Conservation (phyloP, 768 basidiomycete genomes). For the Boletus fagicola region DNA sequence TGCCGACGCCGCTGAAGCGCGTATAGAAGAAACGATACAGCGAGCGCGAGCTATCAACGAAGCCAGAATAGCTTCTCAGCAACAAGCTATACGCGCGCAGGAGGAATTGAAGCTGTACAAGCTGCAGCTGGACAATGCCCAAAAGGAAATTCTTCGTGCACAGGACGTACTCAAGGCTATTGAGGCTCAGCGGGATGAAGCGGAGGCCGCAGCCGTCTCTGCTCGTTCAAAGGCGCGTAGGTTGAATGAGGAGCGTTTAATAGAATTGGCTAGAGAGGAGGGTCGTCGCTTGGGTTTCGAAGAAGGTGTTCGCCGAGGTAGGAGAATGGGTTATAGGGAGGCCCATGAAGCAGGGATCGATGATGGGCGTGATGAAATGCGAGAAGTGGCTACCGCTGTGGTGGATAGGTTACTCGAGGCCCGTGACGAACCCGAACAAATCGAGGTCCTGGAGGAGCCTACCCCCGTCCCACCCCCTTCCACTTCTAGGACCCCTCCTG, state of each 20-base stretch:
- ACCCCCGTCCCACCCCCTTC: constrained; percentile 19
- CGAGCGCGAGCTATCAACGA: constrained; percentile 33
- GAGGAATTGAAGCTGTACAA: constrained; percentile 59
- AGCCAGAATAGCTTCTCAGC: constrained; percentile 29
- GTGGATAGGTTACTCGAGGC: constrained; percentile 29
- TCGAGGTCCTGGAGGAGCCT: constrained; percentile 14
- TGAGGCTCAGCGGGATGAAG: constrained; percentile 47
- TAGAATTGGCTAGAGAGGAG: constrained; percentile 53
- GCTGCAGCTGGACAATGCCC: constrained; percentile 55
- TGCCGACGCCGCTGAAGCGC: constrained; percentile 35
- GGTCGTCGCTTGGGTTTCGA: constrained; percentile 51
- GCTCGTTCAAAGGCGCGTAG: constrained; percentile 46
- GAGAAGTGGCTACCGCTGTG: constrained; percentile 15
- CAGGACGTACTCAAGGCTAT: constrained; percentile 50
- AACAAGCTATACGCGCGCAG: constrained; percentile 32
- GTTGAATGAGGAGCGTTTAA: constrained; percentile 45
- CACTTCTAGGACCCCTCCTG: constrained; percentile 19
- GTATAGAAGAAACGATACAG: constrained; percentile 32
- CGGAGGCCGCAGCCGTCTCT: constrained; percentile 45
- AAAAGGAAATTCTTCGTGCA: constrained; percentile 55
- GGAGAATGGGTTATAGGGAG: constrained; percentile 32
- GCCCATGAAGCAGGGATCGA: constrained; percentile 18
- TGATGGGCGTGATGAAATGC: constrained; percentile 16
- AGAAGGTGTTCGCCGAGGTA: constrained; percentile 44
- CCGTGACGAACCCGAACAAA: constrained; percentile 23